Conservation (phyloP, 192 early-diverging fungal genomes). For the Powellomyces hirtus region DNA sequence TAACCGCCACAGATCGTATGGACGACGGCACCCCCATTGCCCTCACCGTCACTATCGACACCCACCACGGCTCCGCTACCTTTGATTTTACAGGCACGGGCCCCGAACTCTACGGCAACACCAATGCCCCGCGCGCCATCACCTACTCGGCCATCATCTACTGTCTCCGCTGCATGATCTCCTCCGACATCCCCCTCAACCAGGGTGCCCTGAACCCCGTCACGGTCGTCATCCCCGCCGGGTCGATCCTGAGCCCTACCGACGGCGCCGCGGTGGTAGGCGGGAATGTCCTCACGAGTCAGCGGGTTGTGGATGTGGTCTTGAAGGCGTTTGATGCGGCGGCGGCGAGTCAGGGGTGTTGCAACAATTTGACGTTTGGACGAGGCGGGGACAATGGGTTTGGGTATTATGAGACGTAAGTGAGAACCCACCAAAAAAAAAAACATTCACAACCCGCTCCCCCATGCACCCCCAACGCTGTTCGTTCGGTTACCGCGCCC, state of each 20-base stretch:
- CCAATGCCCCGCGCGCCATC: conserved; percentile 70
- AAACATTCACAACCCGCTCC: background rate
- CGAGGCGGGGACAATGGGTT: conserved; percentile 78
- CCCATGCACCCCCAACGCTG: too few species aligned
- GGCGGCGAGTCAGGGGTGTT: conserved; percentile 88
- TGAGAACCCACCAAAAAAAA: too few species aligned
- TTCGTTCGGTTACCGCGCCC: too few species aligned
- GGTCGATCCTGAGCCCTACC: conserved; percentile 76
- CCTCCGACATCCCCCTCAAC: conserved; percentile 89
- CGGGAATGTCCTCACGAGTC: conserved; percentile 93
- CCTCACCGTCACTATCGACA: conserved; percentile 71
- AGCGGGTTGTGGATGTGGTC: conserved; percentile 89
- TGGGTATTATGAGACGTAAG: conserved; percentile 94
- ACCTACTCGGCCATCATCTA: conserved; percentile 95
- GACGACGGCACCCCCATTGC: conserved; percentile 88
- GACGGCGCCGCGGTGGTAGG: conserved; percentile 91
- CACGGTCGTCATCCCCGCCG: conserved; percentile 71
- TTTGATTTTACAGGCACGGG: conserved; percentile 97
- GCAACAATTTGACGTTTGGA: conserved; percentile 98
- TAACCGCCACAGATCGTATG: conserved; percentile 72
- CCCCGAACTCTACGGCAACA: conserved; percentile 62
- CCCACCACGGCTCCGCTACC: conserved; percentile 65
- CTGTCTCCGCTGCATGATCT: conserved; percentile 88
- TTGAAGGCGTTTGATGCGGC: conserved; percentile 86
- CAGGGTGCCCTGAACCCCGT: conserved; percentile 92